These are phyloP conservation scores for Scopulariopsis brevicaulis DNA, from an alignment of 2,329 filamentous ascomycete species.

Conservation along the genomic window DNA sequence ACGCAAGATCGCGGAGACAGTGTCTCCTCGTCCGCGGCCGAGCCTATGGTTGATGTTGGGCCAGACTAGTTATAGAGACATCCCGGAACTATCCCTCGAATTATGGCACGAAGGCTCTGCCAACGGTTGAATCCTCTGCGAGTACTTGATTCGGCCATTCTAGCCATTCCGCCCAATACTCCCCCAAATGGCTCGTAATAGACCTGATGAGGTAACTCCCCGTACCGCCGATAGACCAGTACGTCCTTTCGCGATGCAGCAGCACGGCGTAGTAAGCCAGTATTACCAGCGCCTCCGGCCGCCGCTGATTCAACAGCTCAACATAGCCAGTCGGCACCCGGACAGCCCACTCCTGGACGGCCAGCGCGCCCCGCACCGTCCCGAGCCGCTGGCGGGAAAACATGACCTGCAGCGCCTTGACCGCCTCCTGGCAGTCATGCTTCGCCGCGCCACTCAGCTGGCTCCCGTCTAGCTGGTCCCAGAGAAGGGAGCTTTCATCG, in stretches of 20 bases:
- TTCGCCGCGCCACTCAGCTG: constrained; percentile 9
- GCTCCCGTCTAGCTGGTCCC: constrained; percentile 18
- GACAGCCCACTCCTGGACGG: constrained; percentile 6
- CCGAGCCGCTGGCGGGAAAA: constrained; percentile 14
- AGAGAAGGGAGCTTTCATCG: constrained; percentile 14
- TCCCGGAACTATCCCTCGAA: too few relatives aligned
- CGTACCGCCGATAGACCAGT: constrained; percentile 20
- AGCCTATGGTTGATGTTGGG: too few relatives aligned
- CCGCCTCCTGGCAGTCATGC: constrained; percentile 10
- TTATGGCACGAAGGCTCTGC: too few relatives aligned
- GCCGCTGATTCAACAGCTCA: constrained; percentile 18
- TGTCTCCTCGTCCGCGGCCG: too few relatives aligned
- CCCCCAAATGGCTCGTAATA: constrained; percentile 14
- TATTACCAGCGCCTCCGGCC: constrained; percentile 25
- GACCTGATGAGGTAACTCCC: constrained; percentile 16
- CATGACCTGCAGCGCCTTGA: constrained; percentile 17
- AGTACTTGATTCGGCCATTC: neutral
- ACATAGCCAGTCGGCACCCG: constrained; percentile 16
- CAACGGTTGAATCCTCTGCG: too few relatives aligned
- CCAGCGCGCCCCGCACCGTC: constrained; percentile 9
- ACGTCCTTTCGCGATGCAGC: constrained; percentile 20
- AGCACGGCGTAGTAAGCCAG: constrained; percentile 30
- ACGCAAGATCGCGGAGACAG: too few relatives aligned
- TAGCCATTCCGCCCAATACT: constrained; percentile 19
- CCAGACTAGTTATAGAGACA: too few relatives aligned